Conservation (phyloP, 2,329 filamentous ascomycete genomes). For the Hymenoscyphus salicellus region DNA sequence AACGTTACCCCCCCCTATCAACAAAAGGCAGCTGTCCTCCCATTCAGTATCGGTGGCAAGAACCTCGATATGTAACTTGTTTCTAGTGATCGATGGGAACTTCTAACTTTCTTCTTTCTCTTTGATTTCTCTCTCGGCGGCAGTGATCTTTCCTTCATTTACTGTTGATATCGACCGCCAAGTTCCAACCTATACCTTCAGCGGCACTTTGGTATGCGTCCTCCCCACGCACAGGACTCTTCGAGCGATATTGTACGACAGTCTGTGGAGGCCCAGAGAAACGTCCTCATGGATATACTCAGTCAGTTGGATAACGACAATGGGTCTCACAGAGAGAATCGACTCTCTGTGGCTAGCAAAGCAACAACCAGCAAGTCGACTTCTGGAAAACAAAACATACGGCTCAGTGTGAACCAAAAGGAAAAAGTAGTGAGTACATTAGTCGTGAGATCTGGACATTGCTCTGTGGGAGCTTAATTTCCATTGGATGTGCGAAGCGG, state of each 20-base stretch:
- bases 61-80: not conserved
- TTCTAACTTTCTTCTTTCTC: not conserved
- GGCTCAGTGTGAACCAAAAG: not conserved
- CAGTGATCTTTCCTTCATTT: not conserved
- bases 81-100: not conserved
- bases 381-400: not conserved
- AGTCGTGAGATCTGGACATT: not conserved
- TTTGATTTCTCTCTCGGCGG: not conserved
- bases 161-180: not conserved
- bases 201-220: not conserved
- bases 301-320: slow-evolving; percentile 9
- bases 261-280: slow-evolving; percentile 6
- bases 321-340: not conserved
- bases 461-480: too few species aligned
- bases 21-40: not conserved
- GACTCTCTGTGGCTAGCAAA: not conserved
- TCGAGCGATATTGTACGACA: not conserved
- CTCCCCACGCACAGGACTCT: not conserved
- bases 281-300: slow-evolving; percentile 15
- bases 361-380: not conserved
- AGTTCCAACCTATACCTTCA: not conserved
- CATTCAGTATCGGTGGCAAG: not conserved
- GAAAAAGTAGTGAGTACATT: slow-evolving; percentile 7
- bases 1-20: not conserved
- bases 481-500: too few species aligned